A percentile compares a stretch with the other conserved stretches of the same genome.
These are phyloP conservation scores for Calonectria honghensis DNA, from an alignment of 2,329 filamentous ascomycete genomes.

Conservation along the genomic window DNA sequence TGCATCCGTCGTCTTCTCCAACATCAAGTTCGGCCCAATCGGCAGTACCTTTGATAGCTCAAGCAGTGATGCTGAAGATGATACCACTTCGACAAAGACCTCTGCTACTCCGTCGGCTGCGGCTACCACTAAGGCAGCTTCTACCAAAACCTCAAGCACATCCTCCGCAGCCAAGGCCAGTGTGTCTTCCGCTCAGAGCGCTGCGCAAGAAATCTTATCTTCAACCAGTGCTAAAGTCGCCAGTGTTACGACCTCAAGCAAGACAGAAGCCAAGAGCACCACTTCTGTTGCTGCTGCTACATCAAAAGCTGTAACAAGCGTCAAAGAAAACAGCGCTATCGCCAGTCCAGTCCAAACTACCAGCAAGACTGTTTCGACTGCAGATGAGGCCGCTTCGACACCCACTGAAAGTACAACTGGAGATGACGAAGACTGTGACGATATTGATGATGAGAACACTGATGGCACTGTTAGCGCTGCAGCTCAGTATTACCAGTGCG, in stretches of 20 bases:
- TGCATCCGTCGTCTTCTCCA: conserved; percentile 72
- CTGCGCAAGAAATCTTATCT: not conserved
- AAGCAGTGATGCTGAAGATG: conserved; percentile 14
- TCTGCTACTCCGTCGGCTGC: conserved; percentile 30
- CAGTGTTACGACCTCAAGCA: not conserved
- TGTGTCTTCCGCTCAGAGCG: conserved; percentile 3
- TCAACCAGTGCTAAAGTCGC: not conserved
- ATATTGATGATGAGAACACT: conserved; percentile 14
- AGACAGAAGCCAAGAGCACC: conserved; percentile 26
- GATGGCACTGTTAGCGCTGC: conserved; percentile 8
- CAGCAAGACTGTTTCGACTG: conserved; percentile 16
- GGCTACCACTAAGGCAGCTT: conserved; percentile 10
- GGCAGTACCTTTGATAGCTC: conserved; percentile 67
- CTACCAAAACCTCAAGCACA: conserved; percentile 16
- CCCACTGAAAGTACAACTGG: not conserved
- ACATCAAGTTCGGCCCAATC: conserved; percentile 74
- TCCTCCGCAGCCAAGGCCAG: conserved; percentile 16
- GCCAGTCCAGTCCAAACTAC: not conserved
- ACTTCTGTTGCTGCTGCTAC: not conserved
- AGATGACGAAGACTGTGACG: conserved; percentile 30
- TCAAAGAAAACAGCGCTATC: too few species aligned
- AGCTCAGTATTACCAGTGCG: conserved; percentile 60
- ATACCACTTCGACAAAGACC: conserved; percentile 25
- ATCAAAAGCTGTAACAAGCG: not conserved
- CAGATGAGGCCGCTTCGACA: conserved; percentile 2